Base-by-base conservation (phyloP, 1,139 yeast genomes). In the Nematodospora anomalae region DNA sequence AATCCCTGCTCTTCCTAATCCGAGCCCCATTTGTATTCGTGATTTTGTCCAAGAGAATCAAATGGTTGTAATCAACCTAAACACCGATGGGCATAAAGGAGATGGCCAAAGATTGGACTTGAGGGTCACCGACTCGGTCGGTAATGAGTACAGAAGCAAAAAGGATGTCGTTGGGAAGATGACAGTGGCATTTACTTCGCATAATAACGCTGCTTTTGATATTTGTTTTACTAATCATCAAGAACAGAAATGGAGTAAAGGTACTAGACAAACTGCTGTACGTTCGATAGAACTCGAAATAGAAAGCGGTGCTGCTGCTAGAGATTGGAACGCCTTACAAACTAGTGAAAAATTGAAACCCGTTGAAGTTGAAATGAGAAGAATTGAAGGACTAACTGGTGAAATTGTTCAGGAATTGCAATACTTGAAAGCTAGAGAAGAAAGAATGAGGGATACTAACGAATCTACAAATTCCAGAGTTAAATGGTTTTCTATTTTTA, bases 251-350 rank as follows among this genome's bases (percentile, higher is more conserved):
- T 45, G 52, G 47, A 65, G 64, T 10, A 52, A 60, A 42, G 62
- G 64, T 40, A 52, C 67, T 32, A 46, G 47, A 28, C 55, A 75
- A 46, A 58, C 67, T 31, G 21, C 35, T 13, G 22, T 34, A 18
- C 76, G 90, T 62, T 81, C 82, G 40, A 71, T 92, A 50, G 97
- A 89, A 57, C 71, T 92, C 54, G 97, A 90, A 49, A 84, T 92
- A 41, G 97, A 92, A 62, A 83, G 90, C 47, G 98, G 98, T 23
- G 86, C 97, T 37, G 88, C 90, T 51, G 97, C 97, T 27, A 83
- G 97, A 64, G 97, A 92, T 65, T 92, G 97, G 97, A 88, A 88
- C 58, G 89, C 94, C 18, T 72, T 89, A 46, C 97, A 90, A 67
- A 90, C 96, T 27, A 78, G 86, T 32, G 97, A 90, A 63, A 87